Evolutionary conservation across 2,329 filamentous ascomycete genomes (phyloP).

Genomic region (Cytospora chrysosperma): DNA sequence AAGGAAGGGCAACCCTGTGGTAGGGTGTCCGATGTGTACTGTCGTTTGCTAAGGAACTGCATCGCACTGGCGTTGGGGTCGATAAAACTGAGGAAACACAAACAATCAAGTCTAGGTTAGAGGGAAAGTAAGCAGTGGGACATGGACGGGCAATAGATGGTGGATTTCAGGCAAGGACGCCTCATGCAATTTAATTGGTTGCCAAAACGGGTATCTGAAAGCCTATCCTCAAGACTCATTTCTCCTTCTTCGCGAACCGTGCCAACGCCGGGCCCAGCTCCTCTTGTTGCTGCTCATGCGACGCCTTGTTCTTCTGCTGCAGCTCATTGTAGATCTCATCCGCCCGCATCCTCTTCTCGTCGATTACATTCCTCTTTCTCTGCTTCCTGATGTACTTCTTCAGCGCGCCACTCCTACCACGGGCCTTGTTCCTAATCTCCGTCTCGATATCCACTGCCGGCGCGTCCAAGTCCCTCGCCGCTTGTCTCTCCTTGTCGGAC

Average conservation of each 20-base stretch:
- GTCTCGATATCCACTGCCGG: conserved; percentile 58
- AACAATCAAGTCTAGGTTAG: neutral
- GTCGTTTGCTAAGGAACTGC: neutral
- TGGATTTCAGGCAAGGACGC: neutral
- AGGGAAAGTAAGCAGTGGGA: neutral
- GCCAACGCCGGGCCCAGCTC: conserved; percentile 83
- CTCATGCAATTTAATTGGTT: neutral
- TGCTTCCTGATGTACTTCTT: conserved; percentile 91
- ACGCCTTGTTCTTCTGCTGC: conserved; percentile 64
- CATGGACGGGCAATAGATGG: neutral
- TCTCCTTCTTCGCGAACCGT: conserved; percentile 75
- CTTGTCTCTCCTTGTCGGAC: conserved; percentile 72
- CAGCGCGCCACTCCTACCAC: conserved; percentile 86
- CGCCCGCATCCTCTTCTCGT: conserved; percentile 86
- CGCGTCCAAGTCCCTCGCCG: conserved; percentile 77
- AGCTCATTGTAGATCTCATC: conserved; percentile 78
- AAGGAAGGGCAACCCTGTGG: neutral
- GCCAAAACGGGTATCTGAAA: conserved; percentile 31
- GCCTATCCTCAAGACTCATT: conserved; percentile 13
- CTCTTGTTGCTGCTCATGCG: conserved; percentile 61
- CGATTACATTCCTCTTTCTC: conserved; percentile 88
- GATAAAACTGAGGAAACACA: neutral
- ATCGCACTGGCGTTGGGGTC: conserved; percentile 22
- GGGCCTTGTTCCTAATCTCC: conserved; percentile 71
- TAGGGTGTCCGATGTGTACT: neutral